These are phyloP conservation scores for Penicillium expansum DNA, from an alignment of 2,329 filamentous ascomycete species.

Conservation along the genomic window DNA sequence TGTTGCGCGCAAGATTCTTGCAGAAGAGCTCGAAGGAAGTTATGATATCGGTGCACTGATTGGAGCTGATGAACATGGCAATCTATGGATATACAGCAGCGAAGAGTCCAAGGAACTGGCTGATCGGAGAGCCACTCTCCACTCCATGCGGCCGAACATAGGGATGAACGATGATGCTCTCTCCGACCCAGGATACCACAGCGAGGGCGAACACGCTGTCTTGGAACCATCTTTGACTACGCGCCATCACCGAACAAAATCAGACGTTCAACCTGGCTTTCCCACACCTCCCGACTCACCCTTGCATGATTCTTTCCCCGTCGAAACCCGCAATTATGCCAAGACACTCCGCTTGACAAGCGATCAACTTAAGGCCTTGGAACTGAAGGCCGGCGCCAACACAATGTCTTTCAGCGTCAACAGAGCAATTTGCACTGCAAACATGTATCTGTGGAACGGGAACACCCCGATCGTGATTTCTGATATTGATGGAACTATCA, in stretches of 20 bases:
- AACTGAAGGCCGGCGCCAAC: constrained; percentile 82
- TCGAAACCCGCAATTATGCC: constrained; percentile 83
- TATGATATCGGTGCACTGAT: constrained; percentile 96
- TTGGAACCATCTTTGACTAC: constrained; percentile 59
- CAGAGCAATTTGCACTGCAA: constrained; percentile 83
- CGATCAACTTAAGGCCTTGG: constrained; percentile 84
- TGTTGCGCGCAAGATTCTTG: constrained; percentile 86
- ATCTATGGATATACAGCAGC: constrained; percentile 99
- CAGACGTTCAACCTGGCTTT: constrained; percentile 66
- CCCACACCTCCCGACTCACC: constrained; percentile 58
- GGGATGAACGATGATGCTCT: constrained; percentile 69
- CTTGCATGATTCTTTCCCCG: constrained; percentile 46
- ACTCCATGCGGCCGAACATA: constrained; percentile 51
- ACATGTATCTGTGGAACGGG: constrained; percentile 91
- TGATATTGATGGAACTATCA: constrained; percentile 98
- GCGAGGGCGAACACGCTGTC: constrained; percentile 70
- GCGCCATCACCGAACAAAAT: constrained; percentile 59
- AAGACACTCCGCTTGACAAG: constrained; percentile 95
- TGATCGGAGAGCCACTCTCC: constrained; percentile 59
- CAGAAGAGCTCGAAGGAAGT: constrained; percentile 88
- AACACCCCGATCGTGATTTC: constrained; percentile 94
- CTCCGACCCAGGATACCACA: constrained; percentile 94
- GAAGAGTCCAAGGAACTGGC: constrained; percentile 93
- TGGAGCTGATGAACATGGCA: constrained; percentile 90
- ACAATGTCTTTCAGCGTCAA: constrained; percentile 96